phyloP scores from a whole-genome alignment of 352 stramenopile genomes.

The Saprolegnia diclina region DNA sequence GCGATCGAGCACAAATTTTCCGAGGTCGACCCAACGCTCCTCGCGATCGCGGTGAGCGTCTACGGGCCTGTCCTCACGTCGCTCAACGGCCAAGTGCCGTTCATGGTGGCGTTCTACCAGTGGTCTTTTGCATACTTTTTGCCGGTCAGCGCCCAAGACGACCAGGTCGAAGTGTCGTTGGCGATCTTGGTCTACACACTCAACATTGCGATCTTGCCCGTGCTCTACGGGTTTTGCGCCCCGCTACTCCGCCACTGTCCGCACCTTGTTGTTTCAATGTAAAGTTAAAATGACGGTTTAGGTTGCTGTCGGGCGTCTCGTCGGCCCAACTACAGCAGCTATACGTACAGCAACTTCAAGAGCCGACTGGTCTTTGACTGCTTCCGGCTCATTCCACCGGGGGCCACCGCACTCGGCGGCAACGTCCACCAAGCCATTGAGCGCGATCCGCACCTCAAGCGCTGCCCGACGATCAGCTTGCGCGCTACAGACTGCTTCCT shows the following conservation, averaged over 20 bases:
- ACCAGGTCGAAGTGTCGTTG: neutral
- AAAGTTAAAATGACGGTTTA: too few relatives aligned
- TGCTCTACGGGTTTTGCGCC: neutral
- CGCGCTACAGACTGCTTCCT: neutral
- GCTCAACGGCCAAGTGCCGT: neutral
- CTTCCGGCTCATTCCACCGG: neutral
- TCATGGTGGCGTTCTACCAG: neutral
- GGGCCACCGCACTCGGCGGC: neutral
- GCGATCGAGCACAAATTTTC: constrained; percentile 3
- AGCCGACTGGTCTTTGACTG: neutral
- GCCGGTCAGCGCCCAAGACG: neutral
- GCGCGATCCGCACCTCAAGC: neutral
- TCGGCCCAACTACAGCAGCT: neutral
- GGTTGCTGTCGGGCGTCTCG: too few relatives aligned
- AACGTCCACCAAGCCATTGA: neutral
- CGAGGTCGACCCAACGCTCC: constrained; percentile 6
- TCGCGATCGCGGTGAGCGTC: neutral
- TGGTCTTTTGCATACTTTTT: neutral
- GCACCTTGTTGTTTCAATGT: too few relatives aligned
- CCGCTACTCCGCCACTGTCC: neutral
- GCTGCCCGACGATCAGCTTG: neutral
- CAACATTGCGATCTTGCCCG: neutral
- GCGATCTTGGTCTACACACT: neutral
- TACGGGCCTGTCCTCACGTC: neutral
- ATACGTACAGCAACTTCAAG: constrained; percentile 4